Base-by-base conservation (phyloP, 1,284 basidiomycete genomes). In the Mycena citricolor region DNA sequence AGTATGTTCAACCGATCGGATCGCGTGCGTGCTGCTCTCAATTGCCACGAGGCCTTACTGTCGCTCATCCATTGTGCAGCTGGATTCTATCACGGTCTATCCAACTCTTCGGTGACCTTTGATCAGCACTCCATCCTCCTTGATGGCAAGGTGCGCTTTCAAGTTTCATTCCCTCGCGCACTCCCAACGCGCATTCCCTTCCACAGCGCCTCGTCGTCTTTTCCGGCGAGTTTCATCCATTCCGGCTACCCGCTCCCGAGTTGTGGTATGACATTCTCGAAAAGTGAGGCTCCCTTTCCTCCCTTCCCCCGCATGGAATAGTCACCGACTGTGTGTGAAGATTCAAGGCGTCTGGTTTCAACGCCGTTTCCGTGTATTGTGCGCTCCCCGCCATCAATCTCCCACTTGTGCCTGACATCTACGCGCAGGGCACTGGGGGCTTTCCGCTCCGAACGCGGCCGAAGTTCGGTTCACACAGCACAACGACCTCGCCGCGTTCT, bases 181-280 rank as follows among this genome's bases (percentile, higher is more conserved):
- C 16, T 6, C 22, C 23, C 3, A 6, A 12, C 10, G 2, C 17
- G 12, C 21, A 11, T 22, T 19, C 5, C 8, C 19, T 10, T 17
- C 7, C 21, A 22, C 21, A 65, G 64, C 61, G 64, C 34, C 52
- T 70, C 8, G 69, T 71, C 58, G 56, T 74, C 24, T 69, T 69
- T 51, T 67, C 65, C 21, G 68, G 69, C 19, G 68, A 70, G 47
- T 63, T 70, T 43, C 69, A 71, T 42, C 66, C 68, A 7, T 79
- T 71, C 62, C 63, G 76, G n/a, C 60, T 76, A 5, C 76, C 76
- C 1, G 66, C 69, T 16, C 64, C 67, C 6, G 68, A 69, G 17
- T 60, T 69, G 10, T 79, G 76, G 76, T 59, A 62, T 24, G 76
- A 79, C 52, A 65, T 76, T 26, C 57, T 65, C 20, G 51, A 66